These are phyloP conservation scores for Ustilago xerochloae DNA, from an alignment of 1,284 basidiomycete species.

Conservation along the genomic window DNA sequence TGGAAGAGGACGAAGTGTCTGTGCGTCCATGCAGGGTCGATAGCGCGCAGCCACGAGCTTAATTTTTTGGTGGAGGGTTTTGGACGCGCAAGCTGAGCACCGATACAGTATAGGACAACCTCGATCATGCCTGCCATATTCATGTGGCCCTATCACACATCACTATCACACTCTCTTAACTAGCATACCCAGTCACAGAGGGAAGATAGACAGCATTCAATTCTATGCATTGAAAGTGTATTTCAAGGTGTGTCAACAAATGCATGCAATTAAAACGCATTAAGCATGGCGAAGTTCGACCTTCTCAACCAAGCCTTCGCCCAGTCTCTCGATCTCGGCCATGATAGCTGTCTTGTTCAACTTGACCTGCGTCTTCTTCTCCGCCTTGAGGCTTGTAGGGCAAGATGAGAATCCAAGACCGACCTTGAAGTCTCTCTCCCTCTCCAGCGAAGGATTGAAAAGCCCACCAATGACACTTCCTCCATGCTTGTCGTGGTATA, in stretches of 20 bases:
- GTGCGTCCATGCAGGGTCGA: constrained; percentile 7
- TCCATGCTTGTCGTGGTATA: constrained; percentile 88
- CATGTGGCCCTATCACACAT: background rate
- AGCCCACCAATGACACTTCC: constrained; percentile 81
- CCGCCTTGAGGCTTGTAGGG: constrained; percentile 5
- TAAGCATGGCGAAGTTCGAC: constrained; percentile 24
- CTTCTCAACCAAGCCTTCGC: constrained; percentile 75
- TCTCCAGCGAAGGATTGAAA: constrained; percentile 79
- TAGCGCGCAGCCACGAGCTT: background rate
- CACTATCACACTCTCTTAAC: background rate
- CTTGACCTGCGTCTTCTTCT: constrained; percentile 69
- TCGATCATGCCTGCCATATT: background rate
- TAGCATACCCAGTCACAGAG: too few relatives aligned
- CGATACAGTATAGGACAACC: too few relatives aligned
- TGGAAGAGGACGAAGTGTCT: background rate
- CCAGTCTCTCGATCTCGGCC: constrained; percentile 82
- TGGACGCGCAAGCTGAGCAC: background rate
- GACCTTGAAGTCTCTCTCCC: constrained; percentile 78
- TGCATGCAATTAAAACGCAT: background rate
- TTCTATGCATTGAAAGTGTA: too few relatives aligned
- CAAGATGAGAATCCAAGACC: constrained; percentile 79
- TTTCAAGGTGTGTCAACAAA: too few relatives aligned
- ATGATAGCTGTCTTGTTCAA: constrained; percentile 80
- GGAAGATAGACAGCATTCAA: too few relatives aligned
- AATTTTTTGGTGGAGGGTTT: background rate